phyloP scores from a whole-genome alignment of 176 grass and related monocot genomes.

The Lolium multiflorum region DNA sequence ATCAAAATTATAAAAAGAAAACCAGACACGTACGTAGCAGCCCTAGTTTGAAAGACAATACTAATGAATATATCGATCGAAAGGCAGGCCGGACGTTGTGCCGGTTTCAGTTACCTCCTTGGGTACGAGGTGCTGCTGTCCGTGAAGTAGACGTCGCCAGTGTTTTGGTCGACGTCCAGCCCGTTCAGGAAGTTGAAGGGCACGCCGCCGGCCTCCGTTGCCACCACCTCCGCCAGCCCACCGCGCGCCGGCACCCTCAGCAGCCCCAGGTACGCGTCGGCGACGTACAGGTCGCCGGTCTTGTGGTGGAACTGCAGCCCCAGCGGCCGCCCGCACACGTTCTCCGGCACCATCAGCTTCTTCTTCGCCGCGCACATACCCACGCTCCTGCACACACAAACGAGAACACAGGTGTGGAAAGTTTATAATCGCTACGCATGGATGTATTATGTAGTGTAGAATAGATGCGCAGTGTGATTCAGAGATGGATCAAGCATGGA shows the following conservation, averaged over 20 bases:
- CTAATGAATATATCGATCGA: too few relatives aligned
- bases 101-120: slow-evolving; percentile 58
- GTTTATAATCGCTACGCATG: background rate
- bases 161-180: slow-evolving; percentile 82
- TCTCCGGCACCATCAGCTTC: slow-evolving; percentile 64
- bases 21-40: too few relatives aligned
- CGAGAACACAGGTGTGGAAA: background rate
- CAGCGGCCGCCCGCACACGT: slow-evolving; percentile 74
- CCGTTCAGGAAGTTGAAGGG: slow-evolving; percentile 88
- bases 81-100: background rate
- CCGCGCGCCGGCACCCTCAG: slow-evolving; percentile 60
- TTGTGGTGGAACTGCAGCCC: slow-evolving; percentile 78
- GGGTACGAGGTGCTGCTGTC: slow-evolving; percentile 72
- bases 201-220: slow-evolving; percentile 64
- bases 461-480: background rate
- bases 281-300: slow-evolving; percentile 76
- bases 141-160: slow-evolving; percentile 87
- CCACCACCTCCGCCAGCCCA: slow-evolving; percentile 57
- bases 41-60: too few relatives aligned
- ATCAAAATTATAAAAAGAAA: too few relatives aligned
- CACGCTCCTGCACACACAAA: slow-evolving; percentile 32
- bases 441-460: background rate
- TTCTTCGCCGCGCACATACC: slow-evolving; percentile 44
- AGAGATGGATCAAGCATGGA: background rate
- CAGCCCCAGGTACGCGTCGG: slow-evolving; percentile 83